Conservation (phyloP, 2,329 filamentous ascomycete species). For the Aurifilum marmelostoma region DNA sequence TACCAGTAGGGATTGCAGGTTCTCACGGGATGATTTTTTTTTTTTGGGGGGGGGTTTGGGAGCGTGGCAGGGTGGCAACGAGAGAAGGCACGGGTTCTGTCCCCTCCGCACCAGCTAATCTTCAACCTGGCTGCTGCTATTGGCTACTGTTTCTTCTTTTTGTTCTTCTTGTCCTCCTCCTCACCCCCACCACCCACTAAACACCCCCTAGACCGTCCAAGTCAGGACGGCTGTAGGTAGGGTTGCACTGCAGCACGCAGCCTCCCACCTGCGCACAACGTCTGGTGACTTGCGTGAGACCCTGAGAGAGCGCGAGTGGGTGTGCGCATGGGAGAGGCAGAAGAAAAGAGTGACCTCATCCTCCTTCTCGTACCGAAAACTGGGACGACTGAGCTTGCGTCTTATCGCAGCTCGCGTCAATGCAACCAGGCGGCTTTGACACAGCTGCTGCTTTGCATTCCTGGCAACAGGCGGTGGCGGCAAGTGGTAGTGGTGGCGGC, state of each 20-base stretch:
- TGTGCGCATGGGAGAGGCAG: background rate
- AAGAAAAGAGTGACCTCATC: background rate
- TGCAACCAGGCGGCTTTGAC: background rate
- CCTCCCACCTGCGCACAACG: background rate
- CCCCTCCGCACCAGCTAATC: background rate
- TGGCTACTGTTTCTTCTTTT: background rate
- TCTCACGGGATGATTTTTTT: background rate
- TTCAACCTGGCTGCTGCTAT: background rate
- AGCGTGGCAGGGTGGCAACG: background rate
- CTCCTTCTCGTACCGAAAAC: background rate
- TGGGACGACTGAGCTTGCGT: background rate
- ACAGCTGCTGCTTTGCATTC: background rate
- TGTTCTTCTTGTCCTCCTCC: background rate
- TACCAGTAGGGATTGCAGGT: background rate
- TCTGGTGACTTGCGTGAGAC: conserved; percentile 1
- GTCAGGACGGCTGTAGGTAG: background rate
- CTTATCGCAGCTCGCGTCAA: background rate
- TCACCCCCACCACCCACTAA: background rate
- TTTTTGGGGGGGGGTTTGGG: too few relatives aligned
- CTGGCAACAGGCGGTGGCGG: background rate
- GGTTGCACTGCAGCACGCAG: conserved; percentile 11
- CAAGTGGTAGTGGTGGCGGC: background rate
- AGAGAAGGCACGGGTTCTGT: background rate
- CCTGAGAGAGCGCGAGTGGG: too few relatives aligned
- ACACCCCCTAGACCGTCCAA: background rate